Evolutionary conservation across 176 grass and related monocot genomes (phyloP), one percentile per base, ranked within the genome.

Genomic region (Musa itinerans): DNA sequence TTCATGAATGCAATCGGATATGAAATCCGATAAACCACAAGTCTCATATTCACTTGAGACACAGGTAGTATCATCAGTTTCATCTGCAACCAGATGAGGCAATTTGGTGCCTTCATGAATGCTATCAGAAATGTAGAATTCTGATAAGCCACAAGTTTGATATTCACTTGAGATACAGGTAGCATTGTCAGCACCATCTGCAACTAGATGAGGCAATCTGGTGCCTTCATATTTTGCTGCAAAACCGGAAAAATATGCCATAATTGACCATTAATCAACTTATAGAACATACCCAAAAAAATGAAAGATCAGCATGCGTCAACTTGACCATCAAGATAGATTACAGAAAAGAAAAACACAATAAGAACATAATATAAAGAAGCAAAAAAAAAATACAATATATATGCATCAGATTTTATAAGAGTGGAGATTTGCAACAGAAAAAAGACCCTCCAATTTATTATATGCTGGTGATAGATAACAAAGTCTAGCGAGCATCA

Each of bases 141-240:
- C 85, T 63, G 86, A 65, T 80, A 92, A 80, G 85, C 87, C 78
- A 83, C 85, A 96, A 76, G 86, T 86, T 85, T 96, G 89, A 54
- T 84, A 83, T 77, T 96, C 89, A 10, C 73, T 78, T 64, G 81
- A 64, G 52, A 64, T 49, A 88, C 72, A 86, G 83, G 80, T 80
- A 69, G 79, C 81, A 78, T 96, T 89, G 86, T 87, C 81, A 83
- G 78, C 72, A 17, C 78, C 83, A 67, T 83, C 89, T 78, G 87
- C 73, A 83, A 92, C 80, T 75, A 96, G 82, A 81, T 87, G 83
- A 75, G 88, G 82, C 71, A 88, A 81, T 59, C 92, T 86, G 16
- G 75, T 74, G 34, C 4, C 34, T 76, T 89, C 82, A 5, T 88
- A 79, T 74, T 72, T 85, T 72, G 75, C 87, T 96, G 80, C 49